Evolutionary conservation across 192 early-diverging fungal species (phyloP).

Genomic region (Backusella psychrophila): DNA sequence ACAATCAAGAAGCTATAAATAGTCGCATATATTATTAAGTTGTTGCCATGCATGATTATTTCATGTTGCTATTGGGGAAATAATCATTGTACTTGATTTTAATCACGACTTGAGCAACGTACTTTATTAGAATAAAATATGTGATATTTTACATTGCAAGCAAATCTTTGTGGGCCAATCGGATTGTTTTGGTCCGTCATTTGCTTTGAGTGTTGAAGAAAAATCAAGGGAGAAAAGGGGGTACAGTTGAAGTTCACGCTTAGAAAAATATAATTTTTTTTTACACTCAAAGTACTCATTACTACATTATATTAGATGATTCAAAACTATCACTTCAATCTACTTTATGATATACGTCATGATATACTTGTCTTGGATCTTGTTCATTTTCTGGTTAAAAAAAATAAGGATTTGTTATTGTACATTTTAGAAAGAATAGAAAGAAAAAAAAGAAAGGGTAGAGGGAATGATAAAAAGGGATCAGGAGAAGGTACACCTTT

Average conservation of each 20-base stretch:
- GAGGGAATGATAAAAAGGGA: background rate
- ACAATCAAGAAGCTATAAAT: too few species aligned
- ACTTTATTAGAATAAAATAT: too few species aligned
- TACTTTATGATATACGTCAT: background rate
- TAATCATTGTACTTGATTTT: too few species aligned
- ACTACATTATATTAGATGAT: background rate
- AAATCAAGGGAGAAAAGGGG: background rate
- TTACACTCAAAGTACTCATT: background rate
- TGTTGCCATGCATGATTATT: too few species aligned
- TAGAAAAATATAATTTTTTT: background rate
- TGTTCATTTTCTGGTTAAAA: background rate
- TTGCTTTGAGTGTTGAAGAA: background rate
- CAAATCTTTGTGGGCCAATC: background rate
- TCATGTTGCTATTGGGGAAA: too few species aligned
- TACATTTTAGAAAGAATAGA: background rate
- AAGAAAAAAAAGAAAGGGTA: background rate
- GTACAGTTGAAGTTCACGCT: background rate
- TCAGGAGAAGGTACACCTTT: background rate
- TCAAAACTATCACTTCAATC: background rate
- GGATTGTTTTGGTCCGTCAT: background rate
- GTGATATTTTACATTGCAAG: background rate
- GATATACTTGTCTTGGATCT: background rate
- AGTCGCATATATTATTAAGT: too few species aligned
- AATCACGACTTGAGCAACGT: too few species aligned
- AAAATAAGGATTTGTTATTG: background rate